Percentiles rank a stretch among this genome's conserved stretches.
Evolutionary conservation across 2,329 filamentous ascomycete genomes (phyloP).

Genomic region (Knoxdaviesia capensis): DNA sequence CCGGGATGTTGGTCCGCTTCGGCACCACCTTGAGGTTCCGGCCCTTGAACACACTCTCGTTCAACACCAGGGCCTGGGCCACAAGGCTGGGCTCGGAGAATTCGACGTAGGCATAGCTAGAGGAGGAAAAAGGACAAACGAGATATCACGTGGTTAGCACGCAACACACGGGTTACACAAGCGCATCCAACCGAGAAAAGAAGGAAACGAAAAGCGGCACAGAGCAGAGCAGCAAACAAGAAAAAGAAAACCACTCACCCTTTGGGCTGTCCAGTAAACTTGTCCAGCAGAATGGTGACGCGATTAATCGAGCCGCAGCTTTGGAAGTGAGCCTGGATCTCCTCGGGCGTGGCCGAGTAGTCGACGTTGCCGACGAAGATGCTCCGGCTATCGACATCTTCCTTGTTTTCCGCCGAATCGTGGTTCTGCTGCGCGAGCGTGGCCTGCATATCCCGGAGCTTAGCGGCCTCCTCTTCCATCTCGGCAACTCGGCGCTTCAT

Average conservation of each 20-base stretch:
- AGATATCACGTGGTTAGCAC: too few relatives aligned
- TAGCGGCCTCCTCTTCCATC: slow-evolving; percentile 79
- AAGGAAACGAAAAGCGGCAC: not conserved
- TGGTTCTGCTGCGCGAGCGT: slow-evolving; percentile 69
- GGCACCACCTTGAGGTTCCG: slow-evolving; percentile 87
- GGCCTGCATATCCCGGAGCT: slow-evolving; percentile 72
- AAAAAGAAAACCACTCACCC: slow-evolving; percentile 38
- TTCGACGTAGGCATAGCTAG: slow-evolving; percentile 94
- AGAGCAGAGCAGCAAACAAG: not conserved
- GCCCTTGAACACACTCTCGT: slow-evolving; percentile 90
- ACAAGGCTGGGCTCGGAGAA: slow-evolving; percentile 89
- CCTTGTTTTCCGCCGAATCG: slow-evolving; percentile 75
- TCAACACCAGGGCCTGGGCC: slow-evolving; percentile 79
- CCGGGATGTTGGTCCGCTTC: slow-evolving; percentile 91
- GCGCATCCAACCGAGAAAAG: not conserved
- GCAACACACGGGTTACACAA: not conserved
- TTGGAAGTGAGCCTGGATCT: slow-evolving; percentile 97
- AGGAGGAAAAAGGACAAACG: slow-evolving; percentile 5
- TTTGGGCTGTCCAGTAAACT: slow-evolving; percentile 98
- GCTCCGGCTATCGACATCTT: slow-evolving; percentile 85
- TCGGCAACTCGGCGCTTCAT: slow-evolving; percentile 78
- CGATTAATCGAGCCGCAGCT: slow-evolving; percentile 94
- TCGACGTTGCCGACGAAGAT: slow-evolving; percentile 98
- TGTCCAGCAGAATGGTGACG: slow-evolving; percentile 91
- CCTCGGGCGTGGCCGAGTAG: slow-evolving; percentile 89